Evolutionary conservation across 1,284 basidiomycete species (phyloP).

Genomic region (Sanguinoderma infundibulare): DNA sequence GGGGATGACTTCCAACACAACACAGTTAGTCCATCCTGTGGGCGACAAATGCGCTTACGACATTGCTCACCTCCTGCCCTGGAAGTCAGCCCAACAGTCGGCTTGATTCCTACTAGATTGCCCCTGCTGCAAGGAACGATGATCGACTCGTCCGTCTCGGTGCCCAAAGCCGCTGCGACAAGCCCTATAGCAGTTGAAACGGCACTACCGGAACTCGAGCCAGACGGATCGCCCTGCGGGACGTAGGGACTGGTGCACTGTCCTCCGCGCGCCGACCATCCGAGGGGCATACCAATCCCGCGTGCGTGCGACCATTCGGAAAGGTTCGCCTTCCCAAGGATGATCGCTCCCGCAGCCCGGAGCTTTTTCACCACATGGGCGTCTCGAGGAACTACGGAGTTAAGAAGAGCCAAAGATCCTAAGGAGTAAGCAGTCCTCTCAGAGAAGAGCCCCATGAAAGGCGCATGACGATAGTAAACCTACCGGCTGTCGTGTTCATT

Average conservation of each 20-base stretch:
- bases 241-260: conserved; percentile 65
- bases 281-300: conserved; percentile 56
- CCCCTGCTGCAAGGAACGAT: conserved; percentile 45
- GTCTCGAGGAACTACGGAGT: conserved; percentile 62
- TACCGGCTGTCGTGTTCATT: conserved; percentile 4
- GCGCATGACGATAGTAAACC: not conserved
- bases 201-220: conserved; percentile 67
- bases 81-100: conserved; percentile 54
- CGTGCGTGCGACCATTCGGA: conserved; percentile 67
- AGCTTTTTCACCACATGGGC: conserved; percentile 63
- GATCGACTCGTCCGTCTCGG: conserved; percentile 70
- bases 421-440: not conserved
- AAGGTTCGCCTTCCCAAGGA: conserved; percentile 65
- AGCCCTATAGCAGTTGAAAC: conserved; percentile 67
- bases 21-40: not conserved
- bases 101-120: conserved; percentile 55
- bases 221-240: conserved; percentile 62
- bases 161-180: conserved; percentile 58
- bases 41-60: too few relatives aligned
- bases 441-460: not conserved
- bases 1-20: conserved; percentile 45
- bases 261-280: conserved; percentile 69
- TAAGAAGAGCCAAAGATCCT: conserved; percentile 41
- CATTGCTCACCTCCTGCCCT: conserved; percentile 50
- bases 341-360: conserved; percentile 67